Evolutionary conservation across 2,329 filamentous ascomycete genomes (phyloP).

Genomic region (Dactylellina drechsleri): DNA sequence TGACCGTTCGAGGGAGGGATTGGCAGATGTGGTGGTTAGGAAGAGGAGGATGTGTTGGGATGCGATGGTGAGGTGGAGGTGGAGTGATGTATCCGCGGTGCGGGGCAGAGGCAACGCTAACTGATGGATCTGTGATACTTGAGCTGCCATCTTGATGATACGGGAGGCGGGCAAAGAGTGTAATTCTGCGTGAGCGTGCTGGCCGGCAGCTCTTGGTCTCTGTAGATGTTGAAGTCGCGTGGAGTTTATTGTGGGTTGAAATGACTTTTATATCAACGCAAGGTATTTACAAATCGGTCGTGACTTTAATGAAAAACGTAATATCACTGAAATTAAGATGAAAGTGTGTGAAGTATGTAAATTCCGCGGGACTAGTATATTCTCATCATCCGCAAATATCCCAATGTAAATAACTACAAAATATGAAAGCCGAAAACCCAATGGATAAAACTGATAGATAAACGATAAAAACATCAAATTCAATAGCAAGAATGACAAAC

Average conservation of each 20-base stretch:
- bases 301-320: neutral
- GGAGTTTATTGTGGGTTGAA: neutral
- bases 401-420: conserved; percentile 36
- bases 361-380: conserved; percentile 3
- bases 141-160: conserved; percentile 13
- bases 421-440: conserved; percentile 28
- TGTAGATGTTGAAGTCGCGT: conserved; percentile 1
- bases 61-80: conserved; percentile 70
- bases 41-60: conserved; percentile 71
- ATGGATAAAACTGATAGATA: conserved; percentile 13
- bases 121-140: conserved; percentile 60
- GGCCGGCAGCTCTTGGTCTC: conserved; percentile 16
- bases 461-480: conserved; percentile 7
- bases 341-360: conserved; percentile 12
- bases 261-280: conserved; percentile 18
- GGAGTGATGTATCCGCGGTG: conserved; percentile 71
- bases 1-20: conserved; percentile 62
- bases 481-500: conserved; percentile 21
- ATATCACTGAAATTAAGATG: neutral
- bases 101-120: conserved; percentile 71
- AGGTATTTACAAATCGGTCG: neutral
- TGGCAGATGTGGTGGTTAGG: conserved; percentile 69
- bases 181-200: neutral
- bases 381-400: conserved; percentile 22
- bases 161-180: neutral